Percentiles rank a stretch among this genome's conserved stretches.
Conservation (phyloP, 371 early-diverging fungal genomes). For the Entomophthora muscae region DNA sequence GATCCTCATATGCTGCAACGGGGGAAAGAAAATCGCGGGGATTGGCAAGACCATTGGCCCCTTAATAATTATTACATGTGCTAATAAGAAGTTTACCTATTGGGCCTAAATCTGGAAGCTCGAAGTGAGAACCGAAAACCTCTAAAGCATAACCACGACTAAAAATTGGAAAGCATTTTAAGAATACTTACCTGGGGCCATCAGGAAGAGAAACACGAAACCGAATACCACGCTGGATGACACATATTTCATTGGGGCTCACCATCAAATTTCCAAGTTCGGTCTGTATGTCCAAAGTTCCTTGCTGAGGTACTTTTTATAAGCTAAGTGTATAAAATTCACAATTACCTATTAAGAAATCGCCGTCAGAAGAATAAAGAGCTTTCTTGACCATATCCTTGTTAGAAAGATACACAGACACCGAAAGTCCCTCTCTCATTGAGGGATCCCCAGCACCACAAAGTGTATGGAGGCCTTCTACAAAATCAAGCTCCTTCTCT, state of each 20-base stretch:
- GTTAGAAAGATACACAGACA: slow-evolving; percentile 70
- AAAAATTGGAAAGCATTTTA: background rate
- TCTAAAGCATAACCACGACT: slow-evolving; percentile 83
- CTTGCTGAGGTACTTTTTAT: slow-evolving; percentile 76
- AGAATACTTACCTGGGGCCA: slow-evolving; percentile 37
- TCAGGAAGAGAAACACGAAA: slow-evolving; percentile 65
- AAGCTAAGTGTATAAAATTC: background rate
- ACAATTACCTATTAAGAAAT: slow-evolving; percentile 63
- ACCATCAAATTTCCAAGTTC: slow-evolving; percentile 79
- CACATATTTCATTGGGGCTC: slow-evolving; percentile 77
- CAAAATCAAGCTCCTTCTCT: slow-evolving; percentile 41
- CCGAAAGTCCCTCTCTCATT: slow-evolving; percentile 55
- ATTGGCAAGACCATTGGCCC: slow-evolving; percentile 89
- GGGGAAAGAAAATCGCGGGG: slow-evolving; percentile 87
- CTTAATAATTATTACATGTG: slow-evolving; percentile 10
- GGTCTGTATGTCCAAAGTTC: slow-evolving; percentile 70
- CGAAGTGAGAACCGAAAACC: slow-evolving; percentile 72
- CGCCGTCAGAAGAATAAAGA: slow-evolving; percentile 83
- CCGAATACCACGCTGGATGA: slow-evolving; percentile 82
- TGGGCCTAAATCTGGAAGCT: slow-evolving; percentile 88
- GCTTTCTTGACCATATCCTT: slow-evolving; percentile 55
- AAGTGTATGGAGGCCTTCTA: slow-evolving; percentile 66
- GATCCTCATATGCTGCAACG: slow-evolving; percentile 54
- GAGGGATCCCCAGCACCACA: slow-evolving; percentile 81
- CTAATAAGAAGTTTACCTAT: slow-evolving; percentile 36